These are phyloP conservation scores for Arthrinium phaeospermum DNA, from an alignment of 2,329 filamentous ascomycete genomes.

Conservation along the genomic window DNA sequence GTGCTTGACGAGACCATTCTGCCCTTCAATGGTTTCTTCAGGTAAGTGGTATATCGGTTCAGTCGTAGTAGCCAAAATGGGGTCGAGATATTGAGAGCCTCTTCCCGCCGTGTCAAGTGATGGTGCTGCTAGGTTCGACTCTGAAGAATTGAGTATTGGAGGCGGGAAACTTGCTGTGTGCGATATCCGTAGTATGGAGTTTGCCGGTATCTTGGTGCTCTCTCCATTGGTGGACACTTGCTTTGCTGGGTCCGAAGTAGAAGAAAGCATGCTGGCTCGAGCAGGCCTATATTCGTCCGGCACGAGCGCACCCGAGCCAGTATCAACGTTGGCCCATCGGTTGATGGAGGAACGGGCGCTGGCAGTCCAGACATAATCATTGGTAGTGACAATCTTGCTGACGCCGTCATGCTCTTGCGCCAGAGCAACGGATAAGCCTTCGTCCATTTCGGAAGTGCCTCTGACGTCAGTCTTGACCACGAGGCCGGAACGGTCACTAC, in stretches of 20 bases:
- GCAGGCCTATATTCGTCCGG: constrained; percentile 59
- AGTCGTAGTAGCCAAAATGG: constrained; percentile 54
- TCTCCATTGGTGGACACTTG: constrained; percentile 40
- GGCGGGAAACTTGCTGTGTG: constrained; percentile 80
- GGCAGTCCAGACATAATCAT: constrained; percentile 86
- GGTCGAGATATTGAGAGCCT: constrained; percentile 59
- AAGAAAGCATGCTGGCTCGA: constrained; percentile 45
- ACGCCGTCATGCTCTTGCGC: constrained; percentile 90
- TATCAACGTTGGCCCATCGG: constrained; percentile 87
- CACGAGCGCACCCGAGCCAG: constrained; percentile 71
- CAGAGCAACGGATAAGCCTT: constrained; percentile 88
- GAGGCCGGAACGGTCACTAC: constrained; percentile 86
- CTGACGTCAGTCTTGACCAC: constrained; percentile 97
- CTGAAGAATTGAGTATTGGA: constrained; percentile 57
- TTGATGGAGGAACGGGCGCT: constrained; percentile 92
- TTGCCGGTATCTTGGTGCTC: constrained; percentile 71
- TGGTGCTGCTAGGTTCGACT: constrained; percentile 51
- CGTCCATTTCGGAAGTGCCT: constrained; percentile 74
- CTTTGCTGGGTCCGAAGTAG: constrained; percentile 44
- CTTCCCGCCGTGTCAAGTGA: constrained; percentile 47
- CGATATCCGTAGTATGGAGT: constrained; percentile 81
- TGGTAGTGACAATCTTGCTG: constrained; percentile 69
- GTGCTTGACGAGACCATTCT: constrained; percentile 94
- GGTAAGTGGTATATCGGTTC: constrained; percentile 72
- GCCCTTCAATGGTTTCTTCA: constrained; percentile 87